Evolutionary conservation across 345 rosid genomes (phyloP).

Genomic region (Eucalyptus marginata): DNA sequence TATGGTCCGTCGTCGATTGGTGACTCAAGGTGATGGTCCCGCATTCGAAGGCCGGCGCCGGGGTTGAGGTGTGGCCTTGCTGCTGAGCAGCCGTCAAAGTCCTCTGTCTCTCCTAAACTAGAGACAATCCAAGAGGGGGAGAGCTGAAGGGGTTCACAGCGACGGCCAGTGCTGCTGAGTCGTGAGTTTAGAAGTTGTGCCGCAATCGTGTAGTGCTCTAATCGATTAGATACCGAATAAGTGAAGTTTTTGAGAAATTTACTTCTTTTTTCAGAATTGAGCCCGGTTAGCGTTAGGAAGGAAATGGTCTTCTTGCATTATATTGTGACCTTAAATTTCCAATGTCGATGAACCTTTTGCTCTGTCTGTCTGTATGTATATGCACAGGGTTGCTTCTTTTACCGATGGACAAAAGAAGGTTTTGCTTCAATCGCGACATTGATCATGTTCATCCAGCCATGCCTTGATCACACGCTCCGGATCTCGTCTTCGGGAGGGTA

Average conservation of each 20-base stretch:
- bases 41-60: background rate
- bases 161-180: background rate
- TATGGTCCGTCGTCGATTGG: background rate
- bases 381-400: background rate
- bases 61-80: constrained; percentile 28
- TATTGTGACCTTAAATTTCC: background rate
- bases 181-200: background rate
- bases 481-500: background rate
- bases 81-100: constrained; percentile 5
- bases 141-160: constrained; percentile 10
- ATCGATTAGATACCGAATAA: background rate
- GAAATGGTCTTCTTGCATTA: background rate
- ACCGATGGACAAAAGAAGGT: background rate
- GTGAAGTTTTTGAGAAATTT: background rate
- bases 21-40: constrained; percentile 3
- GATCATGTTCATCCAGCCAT: background rate
- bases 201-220: background rate
- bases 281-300: background rate
- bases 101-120: constrained; percentile 14
- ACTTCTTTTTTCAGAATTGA: background rate
- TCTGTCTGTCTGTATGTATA: background rate
- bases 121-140: constrained; percentile 35
- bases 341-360: background rate
- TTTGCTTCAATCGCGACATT: background rate
- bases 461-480: background rate